Evolutionary conservation across 441 rosid species (phyloP).

Genomic region (Syzygium malaccense): DNA sequence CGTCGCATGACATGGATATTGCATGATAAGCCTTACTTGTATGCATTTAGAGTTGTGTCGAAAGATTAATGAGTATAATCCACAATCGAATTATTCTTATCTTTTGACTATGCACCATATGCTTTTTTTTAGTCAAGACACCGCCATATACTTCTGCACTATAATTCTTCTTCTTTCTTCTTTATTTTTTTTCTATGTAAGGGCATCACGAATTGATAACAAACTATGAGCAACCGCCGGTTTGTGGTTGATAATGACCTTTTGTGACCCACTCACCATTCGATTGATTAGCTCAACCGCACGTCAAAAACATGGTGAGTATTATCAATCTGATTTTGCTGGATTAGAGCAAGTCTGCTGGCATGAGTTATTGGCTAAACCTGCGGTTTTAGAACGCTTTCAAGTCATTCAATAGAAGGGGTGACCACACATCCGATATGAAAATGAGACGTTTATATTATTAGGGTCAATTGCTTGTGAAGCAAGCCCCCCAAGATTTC

Average conservation of each 20-base stretch:
- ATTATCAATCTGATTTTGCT: not conserved
- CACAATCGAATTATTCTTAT: not conserved
- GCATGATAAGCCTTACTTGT: not conserved
- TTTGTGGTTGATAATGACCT: not conserved
- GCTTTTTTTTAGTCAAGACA: not conserved
- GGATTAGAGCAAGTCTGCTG: not conserved
- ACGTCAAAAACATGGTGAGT: not conserved
- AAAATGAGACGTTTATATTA: not conserved
- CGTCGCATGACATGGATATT: not conserved
- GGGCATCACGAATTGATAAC: not conserved
- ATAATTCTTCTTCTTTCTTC: not conserved
- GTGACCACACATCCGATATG: not conserved
- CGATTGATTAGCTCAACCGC: not conserved
- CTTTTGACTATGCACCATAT: not conserved
- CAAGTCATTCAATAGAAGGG: not conserved
- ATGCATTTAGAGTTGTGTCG: not conserved
- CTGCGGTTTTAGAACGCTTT: not conserved
- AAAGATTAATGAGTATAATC: not conserved
- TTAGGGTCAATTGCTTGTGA: not conserved
- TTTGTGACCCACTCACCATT: not conserved
- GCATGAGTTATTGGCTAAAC: not conserved
- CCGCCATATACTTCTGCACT: not conserved
- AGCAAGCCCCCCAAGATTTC: not conserved
- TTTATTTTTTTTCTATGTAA: not conserved
- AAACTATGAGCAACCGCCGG: not conserved